A percentile compares a stretch with the other conserved stretches of the same genome.
phyloP scores from a whole-genome alignment of 192 early-diverging fungal species.

The Coemansia sp. region DNA sequence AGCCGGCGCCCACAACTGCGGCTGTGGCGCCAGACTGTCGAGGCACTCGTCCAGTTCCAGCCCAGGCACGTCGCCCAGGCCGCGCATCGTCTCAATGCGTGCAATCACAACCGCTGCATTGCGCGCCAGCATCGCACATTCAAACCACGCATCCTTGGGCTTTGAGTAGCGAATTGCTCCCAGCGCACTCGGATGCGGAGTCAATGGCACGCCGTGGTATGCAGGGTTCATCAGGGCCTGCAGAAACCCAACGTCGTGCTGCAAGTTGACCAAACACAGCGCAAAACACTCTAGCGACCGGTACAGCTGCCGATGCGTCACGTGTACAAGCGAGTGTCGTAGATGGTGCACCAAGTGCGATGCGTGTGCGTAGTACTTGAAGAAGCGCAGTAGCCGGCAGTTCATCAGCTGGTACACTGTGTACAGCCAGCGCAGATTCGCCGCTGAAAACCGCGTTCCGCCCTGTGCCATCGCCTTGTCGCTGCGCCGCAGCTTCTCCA shows the following conservation, averaged over 20 bases:
- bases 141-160: conserved; percentile 52
- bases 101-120: conserved; percentile 53
- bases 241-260: conserved; percentile 51
- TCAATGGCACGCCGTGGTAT: conserved; percentile 49
- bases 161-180: conserved; percentile 27
- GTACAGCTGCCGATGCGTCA: conserved; percentile 67
- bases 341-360: conserved; percentile 68
- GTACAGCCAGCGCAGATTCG: conserved; percentile 65
- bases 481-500: conserved; percentile 68
- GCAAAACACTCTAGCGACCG: conserved; percentile 68
- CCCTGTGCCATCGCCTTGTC: conserved; percentile 61
- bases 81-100: conserved; percentile 48
- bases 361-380: conserved; percentile 70
- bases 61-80: conserved; percentile 44
- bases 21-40: conserved; percentile 38
- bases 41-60: conserved; percentile 41
- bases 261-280: conserved; percentile 59
- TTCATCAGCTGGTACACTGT: conserved; percentile 73
- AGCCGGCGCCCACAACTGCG: conserved; percentile 44
- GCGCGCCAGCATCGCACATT: conserved; percentile 52
- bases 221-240: conserved; percentile 52
- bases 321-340: conserved; percentile 63
- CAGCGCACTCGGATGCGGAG: conserved; percentile 37
- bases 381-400: conserved; percentile 68
- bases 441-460: conserved; percentile 49